These are phyloP conservation scores for Biscogniauxia marginata DNA, from an alignment of 2,329 filamentous ascomycete species.

Conservation along the genomic window DNA sequence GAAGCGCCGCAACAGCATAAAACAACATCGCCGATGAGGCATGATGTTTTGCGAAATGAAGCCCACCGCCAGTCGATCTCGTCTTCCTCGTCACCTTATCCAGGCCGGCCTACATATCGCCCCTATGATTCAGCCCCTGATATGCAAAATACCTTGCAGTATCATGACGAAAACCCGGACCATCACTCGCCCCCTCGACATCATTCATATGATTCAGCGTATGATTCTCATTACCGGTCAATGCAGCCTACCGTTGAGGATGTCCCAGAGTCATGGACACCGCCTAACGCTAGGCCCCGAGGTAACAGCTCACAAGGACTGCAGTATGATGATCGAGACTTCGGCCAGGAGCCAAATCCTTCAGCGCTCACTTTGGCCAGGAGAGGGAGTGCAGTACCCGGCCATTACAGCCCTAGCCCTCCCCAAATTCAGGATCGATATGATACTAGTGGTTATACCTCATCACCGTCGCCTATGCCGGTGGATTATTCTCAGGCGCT, in stretches of 20 bases:
- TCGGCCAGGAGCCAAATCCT: slow-evolving; percentile 40
- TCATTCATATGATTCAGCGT: slow-evolving; percentile 49
- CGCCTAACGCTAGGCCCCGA: slow-evolving; percentile 27
- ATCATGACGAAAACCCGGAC: slow-evolving; percentile 34
- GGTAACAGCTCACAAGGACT: slow-evolving; percentile 23
- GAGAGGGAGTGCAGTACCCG: slow-evolving; percentile 33
- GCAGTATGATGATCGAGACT: slow-evolving; percentile 40
- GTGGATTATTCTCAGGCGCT: slow-evolving; percentile 36
- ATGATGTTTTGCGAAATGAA: slow-evolving; percentile 57
- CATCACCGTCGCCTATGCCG: slow-evolving; percentile 31
- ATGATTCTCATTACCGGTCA: slow-evolving; percentile 46
- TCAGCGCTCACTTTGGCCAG: slow-evolving; percentile 45
- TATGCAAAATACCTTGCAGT: slow-evolving; percentile 31
- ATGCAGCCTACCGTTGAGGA: slow-evolving; percentile 66
- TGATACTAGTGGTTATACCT: slow-evolving; percentile 29
- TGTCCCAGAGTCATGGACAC: slow-evolving; percentile 52
- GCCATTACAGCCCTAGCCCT: slow-evolving; percentile 30
- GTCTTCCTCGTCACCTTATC: slow-evolving; percentile 43
- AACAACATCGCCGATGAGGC: slow-evolving; percentile 50
- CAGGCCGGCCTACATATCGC: slow-evolving; percentile 53
- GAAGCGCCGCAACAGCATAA: slow-evolving; percentile 45
- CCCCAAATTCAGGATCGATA: slow-evolving; percentile 28
- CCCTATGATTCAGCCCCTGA: slow-evolving; percentile 49
- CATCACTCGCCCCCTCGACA: slow-evolving; percentile 43
- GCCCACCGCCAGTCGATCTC: slow-evolving; percentile 52